Base-by-base conservation (phyloP, 345 rosid genomes). In the Salix dunnii region DNA sequence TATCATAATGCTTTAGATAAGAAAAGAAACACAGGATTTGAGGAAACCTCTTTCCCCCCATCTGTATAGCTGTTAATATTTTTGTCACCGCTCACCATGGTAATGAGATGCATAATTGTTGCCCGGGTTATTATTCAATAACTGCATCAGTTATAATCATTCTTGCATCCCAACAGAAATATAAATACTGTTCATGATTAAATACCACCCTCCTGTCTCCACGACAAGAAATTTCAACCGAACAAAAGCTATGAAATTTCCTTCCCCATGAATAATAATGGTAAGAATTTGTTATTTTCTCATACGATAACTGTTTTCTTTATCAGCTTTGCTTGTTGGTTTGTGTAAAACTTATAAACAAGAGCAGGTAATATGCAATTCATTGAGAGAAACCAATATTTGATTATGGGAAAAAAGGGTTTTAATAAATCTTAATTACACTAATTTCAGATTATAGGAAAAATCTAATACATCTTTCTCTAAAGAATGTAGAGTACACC, bases 401-500 rank as follows among this genome's bases (percentile, higher is more conserved):
- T 3, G 17, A 46, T 46, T 11, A 46, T 14, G 49, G 49, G 0
- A 12, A 42, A 43, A 46, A 46, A 3, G 3, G 2, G 33, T 35
- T 42, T 46, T 35, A 20, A 42, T 71, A 40, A 17, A 25, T 35
- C 7, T 38, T 62, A 43, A 67, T 62, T 61, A 61, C 67, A 78
- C 68, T 70, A 73, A 40, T 40, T 40, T 78, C 67, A 74, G 76
- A 51, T 10, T 40, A 40, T 40, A 40, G 43, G 43, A 40, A 40
- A 40, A 9, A 10, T 2, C 12, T 67, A 13, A 10, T 14, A 42
- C 18, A 62, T 21, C 63, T n/a, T 76, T 61, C 25, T 3, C 63
- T 70, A 76, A 77, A 79, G 75, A 83, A 80, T 77, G 70, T 48
- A 53, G 60, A 23, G 2, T 51, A 17, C 28, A 40, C 43, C 2